Evolutionary conservation across 2,329 filamentous ascomycete species (phyloP), one percentile per base, ranked within the genome.

Genomic region (Aureobasidium melanogenum): DNA sequence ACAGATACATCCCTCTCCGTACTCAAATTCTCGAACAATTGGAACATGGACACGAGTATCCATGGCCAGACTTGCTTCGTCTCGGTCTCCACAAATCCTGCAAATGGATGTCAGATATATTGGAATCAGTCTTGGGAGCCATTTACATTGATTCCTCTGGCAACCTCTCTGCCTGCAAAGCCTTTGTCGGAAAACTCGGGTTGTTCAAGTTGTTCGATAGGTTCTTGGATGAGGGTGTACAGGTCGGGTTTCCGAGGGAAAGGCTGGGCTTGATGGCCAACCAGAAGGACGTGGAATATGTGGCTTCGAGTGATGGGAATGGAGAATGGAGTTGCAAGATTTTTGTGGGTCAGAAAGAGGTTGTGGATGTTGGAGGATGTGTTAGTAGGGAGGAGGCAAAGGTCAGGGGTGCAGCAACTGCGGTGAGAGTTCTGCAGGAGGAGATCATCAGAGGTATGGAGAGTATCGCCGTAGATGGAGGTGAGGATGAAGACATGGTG

Each of bases 51-150:
- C 64, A 65, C 0, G 72, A 76, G 17, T 95, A 92, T 68, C 94
- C 93, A 0, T 97, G 93, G 93, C 78, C 82, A 1, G 73, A 84
- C 0, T 82, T 97, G 0, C 78, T 84, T 0, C 79, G 82, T 0
- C 76, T 95, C 0, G 17, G 46, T 5, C 46, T 48, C 17, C 46
- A 48, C n/a, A 79, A 81, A 15, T 80, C 86, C 0, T 83, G 83
- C 17, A 97, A 97, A 69, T 88, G 89, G 72, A 87, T 88, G 73
- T 93, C 88, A 0, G 92, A 97, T 71, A 75, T 97, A 8, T 79
- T 97, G 10, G 93, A 97, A 75, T 83, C 84, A 34, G 71, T 95
- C 0, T 73, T 97, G 0, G 93, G 89, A 0, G 92, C 91, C 0
- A 80, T 97, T 0, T 97, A 88, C 78, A 77, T 96, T 22, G 94